Evolutionary conservation across 2,329 filamentous ascomycete genomes (phyloP).

Genomic region (Sarocladiaceae sp.): DNA sequence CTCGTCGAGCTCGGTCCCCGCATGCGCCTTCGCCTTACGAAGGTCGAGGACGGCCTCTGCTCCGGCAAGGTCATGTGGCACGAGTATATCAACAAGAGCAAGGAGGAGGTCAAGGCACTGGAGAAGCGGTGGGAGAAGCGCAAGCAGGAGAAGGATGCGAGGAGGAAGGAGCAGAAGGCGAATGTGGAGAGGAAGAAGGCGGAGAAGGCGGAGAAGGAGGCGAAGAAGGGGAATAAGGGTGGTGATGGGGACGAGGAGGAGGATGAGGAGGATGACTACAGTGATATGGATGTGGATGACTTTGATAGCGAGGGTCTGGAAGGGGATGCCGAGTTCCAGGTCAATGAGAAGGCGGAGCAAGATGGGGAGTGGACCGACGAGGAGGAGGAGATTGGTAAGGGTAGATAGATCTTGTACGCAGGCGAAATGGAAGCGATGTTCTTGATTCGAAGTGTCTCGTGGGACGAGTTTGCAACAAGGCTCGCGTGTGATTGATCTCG

Average conservation of each 20-base stretch:
- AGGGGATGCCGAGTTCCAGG: constrained; percentile 42
- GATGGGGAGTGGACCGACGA: constrained; percentile 48
- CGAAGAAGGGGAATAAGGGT: constrained; percentile 27
- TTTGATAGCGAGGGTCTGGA: constrained; percentile 46
- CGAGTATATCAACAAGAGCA: constrained; percentile 82
- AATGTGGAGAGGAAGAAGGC: constrained; percentile 82
- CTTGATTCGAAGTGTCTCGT: too few species aligned
- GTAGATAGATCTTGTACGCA: background rate
- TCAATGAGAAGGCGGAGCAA: constrained; percentile 43
- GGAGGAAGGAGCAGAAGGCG: constrained; percentile 76
- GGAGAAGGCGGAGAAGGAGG: constrained; percentile 34
- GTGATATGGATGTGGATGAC: constrained; percentile 39
- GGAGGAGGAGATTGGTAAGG: constrained; percentile 30
- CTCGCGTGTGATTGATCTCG: too few species aligned
- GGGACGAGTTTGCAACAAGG: too few species aligned
- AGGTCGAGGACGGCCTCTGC: constrained; percentile 92
- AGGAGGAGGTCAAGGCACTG: constrained; percentile 67
- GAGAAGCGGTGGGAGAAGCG: constrained; percentile 78
- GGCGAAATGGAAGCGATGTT: constrained; percentile 4
- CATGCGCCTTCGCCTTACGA: constrained; percentile 82
- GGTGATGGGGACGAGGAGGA: constrained; percentile 29
- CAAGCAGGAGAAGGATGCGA: constrained; percentile 72
- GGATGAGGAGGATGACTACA: constrained; percentile 36
- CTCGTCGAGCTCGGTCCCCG: constrained; percentile 87
- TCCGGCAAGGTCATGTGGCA: constrained; percentile 95